Conservation (phyloP, 345 rosid species). For the Eucalyptus viminalis region DNA sequence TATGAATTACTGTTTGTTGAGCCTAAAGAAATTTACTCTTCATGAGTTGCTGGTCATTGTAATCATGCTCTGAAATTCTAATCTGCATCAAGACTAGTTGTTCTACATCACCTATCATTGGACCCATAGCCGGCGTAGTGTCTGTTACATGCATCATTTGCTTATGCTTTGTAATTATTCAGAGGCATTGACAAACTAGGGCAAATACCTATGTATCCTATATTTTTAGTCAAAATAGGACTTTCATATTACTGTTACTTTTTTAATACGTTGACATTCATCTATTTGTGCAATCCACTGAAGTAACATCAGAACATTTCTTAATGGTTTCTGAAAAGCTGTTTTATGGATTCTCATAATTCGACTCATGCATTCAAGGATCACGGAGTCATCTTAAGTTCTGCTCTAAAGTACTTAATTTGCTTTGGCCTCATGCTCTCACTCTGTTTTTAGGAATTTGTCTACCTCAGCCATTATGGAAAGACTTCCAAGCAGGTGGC, state of each 20-base stretch:
- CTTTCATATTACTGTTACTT: neutral
- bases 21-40: neutral
- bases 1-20: neutral
- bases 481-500: slow-evolving; percentile 97
- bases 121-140: neutral
- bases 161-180: neutral
- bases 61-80: neutral
- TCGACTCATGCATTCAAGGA: neutral
- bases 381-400: neutral
- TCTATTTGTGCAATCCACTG: neutral
- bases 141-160: neutral
- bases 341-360: neutral
- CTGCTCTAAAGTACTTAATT: neutral
- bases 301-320: neutral
- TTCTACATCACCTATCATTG: neutral
- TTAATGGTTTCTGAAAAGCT: neutral
- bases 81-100: neutral
- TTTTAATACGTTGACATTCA: neutral
- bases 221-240: neutral
- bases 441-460: slow-evolving; percentile 28
- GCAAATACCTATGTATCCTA: neutral
- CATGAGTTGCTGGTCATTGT: neutral
- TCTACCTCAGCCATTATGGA: slow-evolving; percentile 90
- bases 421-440: neutral
- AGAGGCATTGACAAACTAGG: neutral